Conservation (phyloP, 768 basidiomycete genomes). For the Terana coerulea region DNA sequence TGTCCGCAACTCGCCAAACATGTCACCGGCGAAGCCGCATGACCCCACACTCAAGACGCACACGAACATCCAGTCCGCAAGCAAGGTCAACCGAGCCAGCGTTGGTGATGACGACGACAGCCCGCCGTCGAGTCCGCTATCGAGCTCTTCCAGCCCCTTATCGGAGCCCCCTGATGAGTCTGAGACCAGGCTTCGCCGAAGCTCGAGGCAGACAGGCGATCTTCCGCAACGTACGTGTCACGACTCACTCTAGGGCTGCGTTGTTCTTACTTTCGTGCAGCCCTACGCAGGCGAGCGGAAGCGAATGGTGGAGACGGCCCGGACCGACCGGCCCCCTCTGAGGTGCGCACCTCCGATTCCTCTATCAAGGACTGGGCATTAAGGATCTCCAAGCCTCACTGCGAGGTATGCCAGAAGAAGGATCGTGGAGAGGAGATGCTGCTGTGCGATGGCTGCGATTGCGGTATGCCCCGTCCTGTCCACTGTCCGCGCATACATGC, state of each 20-base stretch:
- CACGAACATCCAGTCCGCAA: slow-evolving; percentile 40
- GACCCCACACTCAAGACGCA: slow-evolving; percentile 55
- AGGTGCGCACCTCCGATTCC: slow-evolving; percentile 13
- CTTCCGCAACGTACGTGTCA: slow-evolving; percentile 33
- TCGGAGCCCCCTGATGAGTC: slow-evolving; percentile 80
- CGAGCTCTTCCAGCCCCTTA: slow-evolving; percentile 71
- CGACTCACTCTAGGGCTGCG: slow-evolving; percentile 15
- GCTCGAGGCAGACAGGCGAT: slow-evolving; percentile 46
- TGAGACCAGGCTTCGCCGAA: slow-evolving; percentile 56
- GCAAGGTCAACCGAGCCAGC: slow-evolving; percentile 33
- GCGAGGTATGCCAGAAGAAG: slow-evolving; percentile 91
- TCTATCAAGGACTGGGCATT: slow-evolving; percentile 5
- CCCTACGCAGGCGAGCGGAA: not conserved
- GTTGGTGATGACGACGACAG: slow-evolving; percentile 42
- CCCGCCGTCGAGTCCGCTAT: slow-evolving; percentile 70
- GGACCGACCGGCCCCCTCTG: slow-evolving; percentile 9
- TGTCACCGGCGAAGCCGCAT: slow-evolving; percentile 40
- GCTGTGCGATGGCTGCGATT: slow-evolving; percentile 84
- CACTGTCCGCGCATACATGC: not conserved
- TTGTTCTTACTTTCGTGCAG: not conserved
- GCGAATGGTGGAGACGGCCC: slow-evolving; percentile 1
- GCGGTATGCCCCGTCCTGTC: slow-evolving; percentile 40
- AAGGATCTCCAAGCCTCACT: slow-evolving; percentile 55
- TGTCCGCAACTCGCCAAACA: slow-evolving; percentile 59
- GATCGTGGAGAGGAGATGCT: slow-evolving; percentile 90